Conservation (phyloP, 768 basidiomycete species). For the Tulasnella sp. region DNA sequence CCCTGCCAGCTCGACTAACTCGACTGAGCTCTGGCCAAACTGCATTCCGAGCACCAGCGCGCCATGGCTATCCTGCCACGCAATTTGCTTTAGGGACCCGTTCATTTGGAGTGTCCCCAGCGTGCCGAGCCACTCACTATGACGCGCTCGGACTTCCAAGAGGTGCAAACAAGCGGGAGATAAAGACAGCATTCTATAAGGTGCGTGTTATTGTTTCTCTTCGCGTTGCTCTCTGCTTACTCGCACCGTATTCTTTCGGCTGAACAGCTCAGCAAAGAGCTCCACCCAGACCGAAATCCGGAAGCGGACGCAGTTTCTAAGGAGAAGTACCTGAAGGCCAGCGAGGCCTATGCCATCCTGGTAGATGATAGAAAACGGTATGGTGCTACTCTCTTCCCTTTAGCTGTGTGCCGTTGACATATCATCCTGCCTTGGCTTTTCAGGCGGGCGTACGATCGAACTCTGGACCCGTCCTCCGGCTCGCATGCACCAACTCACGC, state of each 20-base stretch:
- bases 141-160: constrained; percentile 18
- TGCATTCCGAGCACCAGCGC: background rate
- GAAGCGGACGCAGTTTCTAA: constrained; percentile 8
- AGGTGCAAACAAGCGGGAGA: constrained; percentile 19
- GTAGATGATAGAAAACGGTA: constrained; percentile 23
- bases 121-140: constrained; percentile 20
- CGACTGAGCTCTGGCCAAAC: background rate
- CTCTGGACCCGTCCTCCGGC: background rate
- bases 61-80: background rate
- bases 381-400: background rate
- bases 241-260: background rate
- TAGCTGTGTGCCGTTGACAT: background rate
- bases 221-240: background rate
- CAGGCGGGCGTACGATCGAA: constrained; percentile 23
- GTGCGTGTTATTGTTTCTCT: background rate
- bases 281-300: constrained; percentile 23
- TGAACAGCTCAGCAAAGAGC: constrained; percentile 22
- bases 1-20: background rate
- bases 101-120: background rate
- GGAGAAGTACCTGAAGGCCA: constrained; percentile 19
- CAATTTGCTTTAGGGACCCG: background rate
- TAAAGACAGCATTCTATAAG: constrained; percentile 24
- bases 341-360: constrained; percentile 21
- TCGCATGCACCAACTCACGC: background rate
- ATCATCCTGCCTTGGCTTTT: background rate